Base-by-base conservation (phyloP, 208 protist genomes). In the Acanthamoeba sp. region DNA sequence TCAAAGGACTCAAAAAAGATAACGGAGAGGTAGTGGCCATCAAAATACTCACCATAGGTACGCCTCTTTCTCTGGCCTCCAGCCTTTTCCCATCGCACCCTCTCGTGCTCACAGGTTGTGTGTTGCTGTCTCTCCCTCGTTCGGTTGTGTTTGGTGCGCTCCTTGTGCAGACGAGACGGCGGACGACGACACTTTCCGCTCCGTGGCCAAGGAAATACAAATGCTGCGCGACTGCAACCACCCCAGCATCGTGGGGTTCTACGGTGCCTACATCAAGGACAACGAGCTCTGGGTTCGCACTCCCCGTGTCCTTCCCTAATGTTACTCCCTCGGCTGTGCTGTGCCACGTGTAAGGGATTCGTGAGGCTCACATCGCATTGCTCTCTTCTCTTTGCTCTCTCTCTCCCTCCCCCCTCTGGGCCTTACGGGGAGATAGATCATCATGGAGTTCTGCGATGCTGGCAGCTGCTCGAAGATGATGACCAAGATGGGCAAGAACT, bases 231-330 rank as follows among this genome's bases (percentile, higher is more conserved):
- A 88, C 48, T 88, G 80, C 80, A 88, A 88, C 80, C 40, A 62
- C n/a, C 40, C 50, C 50, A 64, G 50, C 48, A 88, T 88, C 29
- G 80, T 88, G 6, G 80, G 80, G 3, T 88, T 88, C 50, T 88
- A 88, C 80, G 80, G 80, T 24, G 50, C 48, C 45, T 59, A 88
- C 50, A 62, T 88, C 80, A 88, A 88, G 29, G 80, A 59, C n/a
- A 88, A 88, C 80, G 80, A 88, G 29, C 80, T 88, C 27, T 88
- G 80, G 80, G 80, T 88, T n/a, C n/a, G n/a, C n/a, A n/a, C n/a
- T n/a, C n/a, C n/a, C n/a, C n/a, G n/a, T n/a, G n/a, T n/a, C n/a
- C n/a, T n/a, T n/a, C n/a, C n/a, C n/a, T n/a, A n/a, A n/a, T n/a
- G n/a, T n/a, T n/a, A n/a, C n/a, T n/a, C n/a, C n/a, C n/a, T n/a